Evolutionary conservation across 108 stramenopile genomes (phyloP).

Genomic region (Asterionellopsis glacialis): DNA sequence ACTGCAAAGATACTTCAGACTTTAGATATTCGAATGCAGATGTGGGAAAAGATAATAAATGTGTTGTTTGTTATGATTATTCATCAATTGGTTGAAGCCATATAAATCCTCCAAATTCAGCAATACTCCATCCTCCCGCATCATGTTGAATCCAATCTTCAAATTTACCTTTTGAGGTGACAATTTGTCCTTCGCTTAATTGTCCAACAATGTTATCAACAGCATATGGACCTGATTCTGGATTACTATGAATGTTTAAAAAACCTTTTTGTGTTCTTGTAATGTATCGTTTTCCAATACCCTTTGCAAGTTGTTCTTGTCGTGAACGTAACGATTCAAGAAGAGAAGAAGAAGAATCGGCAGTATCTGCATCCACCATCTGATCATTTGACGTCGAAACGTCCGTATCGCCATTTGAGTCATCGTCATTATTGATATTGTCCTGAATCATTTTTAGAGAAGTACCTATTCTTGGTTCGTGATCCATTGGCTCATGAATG

Average conservation of each 20-base stretch:
- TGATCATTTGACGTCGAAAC: no score
- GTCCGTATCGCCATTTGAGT: no score
- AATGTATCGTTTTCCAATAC: conserved; percentile 40
- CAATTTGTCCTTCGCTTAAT: conserved; percentile 34
- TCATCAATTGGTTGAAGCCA: conserved; percentile 37
- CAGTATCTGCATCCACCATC: no score
- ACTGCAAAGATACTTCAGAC: no score
- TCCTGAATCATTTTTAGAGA: no score
- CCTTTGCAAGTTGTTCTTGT: conserved; percentile 13
- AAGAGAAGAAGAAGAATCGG: not conserved
- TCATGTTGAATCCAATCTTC: conserved; percentile 37
- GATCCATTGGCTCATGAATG: no score
- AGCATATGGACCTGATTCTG: conserved; percentile 20
- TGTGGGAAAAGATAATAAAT: no score
- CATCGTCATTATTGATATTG: no score
- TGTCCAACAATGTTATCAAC: conserved; percentile 25
- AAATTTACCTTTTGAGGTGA: conserved; percentile 18
- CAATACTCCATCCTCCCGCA: conserved; percentile 39
- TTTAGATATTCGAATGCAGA: no score
- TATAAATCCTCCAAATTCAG: conserved; percentile 29
- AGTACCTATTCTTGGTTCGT: no score
- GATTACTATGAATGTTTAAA: conserved; percentile 31
- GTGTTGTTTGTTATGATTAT: no score
- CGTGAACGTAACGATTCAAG: conserved; percentile 11
- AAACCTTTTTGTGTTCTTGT: conserved; percentile 28